Conservation (phyloP, 1,284 basidiomycete species). For the Rhodotorula sp. region DNA sequence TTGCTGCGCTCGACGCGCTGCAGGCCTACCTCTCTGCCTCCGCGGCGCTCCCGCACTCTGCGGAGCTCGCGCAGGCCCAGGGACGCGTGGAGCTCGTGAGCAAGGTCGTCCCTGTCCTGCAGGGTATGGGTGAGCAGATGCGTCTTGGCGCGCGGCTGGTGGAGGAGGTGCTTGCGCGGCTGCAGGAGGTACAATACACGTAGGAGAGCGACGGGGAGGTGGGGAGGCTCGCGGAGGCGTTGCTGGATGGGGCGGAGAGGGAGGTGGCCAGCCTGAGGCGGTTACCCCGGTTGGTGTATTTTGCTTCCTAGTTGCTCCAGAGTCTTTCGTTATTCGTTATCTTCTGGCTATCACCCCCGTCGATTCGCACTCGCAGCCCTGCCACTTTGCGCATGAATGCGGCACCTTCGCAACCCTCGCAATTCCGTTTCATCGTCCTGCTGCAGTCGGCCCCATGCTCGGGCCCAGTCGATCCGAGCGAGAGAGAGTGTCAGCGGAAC, state of each 20-base stretch:
- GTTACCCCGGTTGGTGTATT: too few species aligned
- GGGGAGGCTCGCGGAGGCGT: not conserved
- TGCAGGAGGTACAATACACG: not conserved
- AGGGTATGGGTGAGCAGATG: conserved; percentile 1
- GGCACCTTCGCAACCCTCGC: too few species aligned
- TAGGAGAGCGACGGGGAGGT: not conserved
- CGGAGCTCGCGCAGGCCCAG: not conserved
- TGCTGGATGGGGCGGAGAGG: not conserved
- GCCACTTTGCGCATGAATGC: too few species aligned
- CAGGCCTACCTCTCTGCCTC: not conserved
- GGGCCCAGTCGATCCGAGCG: too few species aligned
- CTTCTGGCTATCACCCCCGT: too few species aligned
- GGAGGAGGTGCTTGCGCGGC: not conserved
- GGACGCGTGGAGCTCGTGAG: not conserved
- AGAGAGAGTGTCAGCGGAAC: too few species aligned
- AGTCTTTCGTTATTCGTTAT: too few species aligned
- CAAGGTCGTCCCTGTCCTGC: conserved; percentile 4
- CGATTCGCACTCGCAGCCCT: too few species aligned
- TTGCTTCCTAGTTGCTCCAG: too few species aligned
- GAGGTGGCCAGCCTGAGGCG: too few species aligned
- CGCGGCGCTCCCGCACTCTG: not conserved
- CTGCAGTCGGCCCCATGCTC: too few species aligned
- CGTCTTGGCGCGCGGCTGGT: conserved; percentile 3
- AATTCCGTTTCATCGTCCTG: too few species aligned
- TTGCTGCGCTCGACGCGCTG: not conserved